phyloP scores from a whole-genome alignment of 1,139 yeast species.

The Hemisphaericaspora xylanilytica region DNA sequence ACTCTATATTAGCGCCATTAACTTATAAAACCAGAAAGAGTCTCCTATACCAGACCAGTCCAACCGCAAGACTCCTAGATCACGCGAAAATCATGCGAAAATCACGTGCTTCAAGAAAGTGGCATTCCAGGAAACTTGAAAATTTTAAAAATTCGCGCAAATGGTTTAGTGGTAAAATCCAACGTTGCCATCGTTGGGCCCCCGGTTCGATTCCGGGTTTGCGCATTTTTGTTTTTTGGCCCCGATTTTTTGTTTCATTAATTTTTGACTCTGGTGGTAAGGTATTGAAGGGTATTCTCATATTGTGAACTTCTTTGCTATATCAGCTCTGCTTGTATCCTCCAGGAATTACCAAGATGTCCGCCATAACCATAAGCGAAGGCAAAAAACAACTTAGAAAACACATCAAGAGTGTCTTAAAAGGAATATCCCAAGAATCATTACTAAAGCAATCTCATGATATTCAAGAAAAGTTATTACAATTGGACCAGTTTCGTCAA shows the following conservation, averaged over 20 bases:
- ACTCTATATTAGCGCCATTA: too few species aligned
- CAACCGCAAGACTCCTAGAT: neutral
- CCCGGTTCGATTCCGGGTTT: constrained; percentile 19
- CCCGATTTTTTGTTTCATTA: constrained; percentile 2
- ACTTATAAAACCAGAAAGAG: too few species aligned
- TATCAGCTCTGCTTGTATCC: too few species aligned
- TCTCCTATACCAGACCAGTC: too few species aligned
- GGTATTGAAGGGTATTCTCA: too few species aligned
- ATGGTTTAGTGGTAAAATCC: constrained; percentile 19
- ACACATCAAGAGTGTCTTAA: constrained; percentile 19
- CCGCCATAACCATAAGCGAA: constrained; percentile 11
- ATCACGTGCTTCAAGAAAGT: neutral
- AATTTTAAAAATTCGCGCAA: constrained; percentile 12
- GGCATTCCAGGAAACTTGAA: too few species aligned
- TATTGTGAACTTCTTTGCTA: too few species aligned
- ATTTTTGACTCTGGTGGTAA: neutral
- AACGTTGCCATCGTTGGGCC: constrained; percentile 20
- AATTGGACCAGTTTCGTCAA: constrained; percentile 34
- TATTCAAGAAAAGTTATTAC: constrained; percentile 28
- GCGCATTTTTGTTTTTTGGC: constrained; percentile 11
- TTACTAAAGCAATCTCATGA: constrained; percentile 20
- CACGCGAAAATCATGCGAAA: neutral
- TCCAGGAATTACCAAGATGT: neutral
- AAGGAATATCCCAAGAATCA: constrained; percentile 14
- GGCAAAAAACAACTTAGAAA: constrained; percentile 20